Evolutionary conservation across 495 filamentous ascomycete species (phyloP), one percentile per base, ranked within the genome.

Genomic region (Immersiella caudata): DNA sequence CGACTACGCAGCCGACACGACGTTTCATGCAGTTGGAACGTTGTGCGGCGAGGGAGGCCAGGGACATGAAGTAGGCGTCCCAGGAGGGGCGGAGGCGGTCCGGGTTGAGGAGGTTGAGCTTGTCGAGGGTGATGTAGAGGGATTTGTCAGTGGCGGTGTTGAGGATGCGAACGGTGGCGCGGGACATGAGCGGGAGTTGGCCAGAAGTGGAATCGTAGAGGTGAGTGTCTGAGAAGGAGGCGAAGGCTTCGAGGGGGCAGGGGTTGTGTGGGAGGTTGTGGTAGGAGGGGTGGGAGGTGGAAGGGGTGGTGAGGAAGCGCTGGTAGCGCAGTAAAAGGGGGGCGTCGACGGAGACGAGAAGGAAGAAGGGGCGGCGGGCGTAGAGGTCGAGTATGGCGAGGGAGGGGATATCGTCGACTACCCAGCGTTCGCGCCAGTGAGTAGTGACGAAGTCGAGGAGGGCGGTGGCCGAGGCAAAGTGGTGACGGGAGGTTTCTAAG

Each of bases 1-100:
- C 93, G n/a, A 99, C 83, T 6, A 99, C 95, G 79, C 93, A 96
- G 6, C 95, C 95, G 24, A 99, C 95, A 64, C 94, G 87, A 27
- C 95, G 85, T 80, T 97, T 97, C 95, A 99, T 99, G 81, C 95
- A 99, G 76, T 99, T 99, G 76, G 90, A 91, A 69, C 95, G 85
- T 68, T 91, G 92, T 1, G 95, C 92, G 9, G 95, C 95, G 56
- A 98, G 88, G 18, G 92, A 94, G 9, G 94, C 93, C 6, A 99
- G 83, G 63, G 91, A 84, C 95, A 99, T 99, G 77, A 99, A 99
- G 80, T 99, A 99, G 69, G 92, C 86, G 77, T 99, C 95, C 95
- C 95, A 99, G 66, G 85, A 90, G n/a, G 95, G 95, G 1, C 95
- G 87, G 27, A 98, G 80, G 3, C 95, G 89, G 71, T 91, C 83